Evolutionary conservation across 192 early-diverging fungal genomes (phyloP), one percentile per base, ranked within the genome.

Genomic region (Coemansia sp.): DNA sequence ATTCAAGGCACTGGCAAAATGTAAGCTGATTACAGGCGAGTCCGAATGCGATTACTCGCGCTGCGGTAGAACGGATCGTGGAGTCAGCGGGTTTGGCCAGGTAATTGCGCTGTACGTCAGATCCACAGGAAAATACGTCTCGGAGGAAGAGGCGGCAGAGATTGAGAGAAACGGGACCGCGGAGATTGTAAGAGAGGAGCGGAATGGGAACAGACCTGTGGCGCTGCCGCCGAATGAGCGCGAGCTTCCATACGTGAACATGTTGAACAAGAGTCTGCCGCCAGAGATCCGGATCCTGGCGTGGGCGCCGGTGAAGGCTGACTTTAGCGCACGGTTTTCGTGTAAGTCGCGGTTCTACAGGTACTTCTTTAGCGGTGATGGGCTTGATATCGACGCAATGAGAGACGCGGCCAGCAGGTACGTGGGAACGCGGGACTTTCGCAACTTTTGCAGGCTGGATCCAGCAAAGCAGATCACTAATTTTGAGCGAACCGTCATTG

Each of bases 401-500:
- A 85, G 85, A 16, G 71, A 87, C 5, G 95, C 90, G 0, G 91
- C 92, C 4, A 54, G 67, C 37, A 65, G 74, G 45, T 93, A 90
- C 63, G 63, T 92, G 62, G 97, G 97, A 9, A 77, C 87, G 12
- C 94, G 95, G 65, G 95, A 99, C 74, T 99, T 94, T 68, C 89
- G 97, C 50, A 90, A 96, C 76, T 97, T 99, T 79, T 99, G 97
- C 77, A 95, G 96, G 74, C 79, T 97, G 46, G 96, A 99, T 81
- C 87, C 91, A 0, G 83, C 89, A 38, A 95, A 96, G 72, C 87
- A 91, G 69, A 89, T 94, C 39, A 74, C 70, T 14, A 90, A 87
- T 72, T 96, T 92, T 80, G 86, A 91, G 54, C 88, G 95, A 12
- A 87, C 81, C 10, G 87, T 98, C 19, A 66, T 87, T 16, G 84